phyloP scores from a whole-genome alignment of 148 eudicot genomes.

The Pharnaceum exiguum region DNA sequence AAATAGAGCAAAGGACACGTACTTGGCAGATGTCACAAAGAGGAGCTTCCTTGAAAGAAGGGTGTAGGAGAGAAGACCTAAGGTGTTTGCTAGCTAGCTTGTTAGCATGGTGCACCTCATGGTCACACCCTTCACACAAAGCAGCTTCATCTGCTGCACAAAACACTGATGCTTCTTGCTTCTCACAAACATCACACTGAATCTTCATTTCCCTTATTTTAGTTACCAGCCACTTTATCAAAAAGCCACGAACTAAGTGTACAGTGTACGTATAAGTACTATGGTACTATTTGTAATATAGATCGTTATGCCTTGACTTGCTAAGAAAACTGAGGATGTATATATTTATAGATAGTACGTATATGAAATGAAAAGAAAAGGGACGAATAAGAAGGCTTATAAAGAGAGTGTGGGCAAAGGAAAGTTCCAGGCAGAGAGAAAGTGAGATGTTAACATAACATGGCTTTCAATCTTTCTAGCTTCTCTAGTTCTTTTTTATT shows the following conservation, averaged over 20 bases:
- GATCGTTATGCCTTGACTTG: too few species aligned
- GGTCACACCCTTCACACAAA: slow-evolving; percentile 60
- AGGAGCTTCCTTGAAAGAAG: slow-evolving; percentile 45
- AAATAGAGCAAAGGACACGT: background rate
- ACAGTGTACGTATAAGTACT: too few species aligned
- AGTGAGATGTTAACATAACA: slow-evolving; percentile 20
- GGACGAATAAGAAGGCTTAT: background rate
- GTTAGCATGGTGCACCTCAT: slow-evolving; percentile 67
- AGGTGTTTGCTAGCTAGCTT: slow-evolving; percentile 65
- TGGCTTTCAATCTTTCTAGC: slow-evolving; percentile 12
- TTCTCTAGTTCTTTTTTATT: background rate
- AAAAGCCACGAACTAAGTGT: too few species aligned
- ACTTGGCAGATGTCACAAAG: slow-evolving; percentile 86
- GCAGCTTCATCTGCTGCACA: slow-evolving; percentile 92
- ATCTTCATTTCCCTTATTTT: slow-evolving; percentile 57
- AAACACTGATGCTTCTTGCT: slow-evolving; percentile 59
- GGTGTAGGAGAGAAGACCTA: slow-evolving; percentile 57
- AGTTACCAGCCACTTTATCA: too few species aligned
- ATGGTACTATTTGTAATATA: too few species aligned
- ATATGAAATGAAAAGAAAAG: background rate
- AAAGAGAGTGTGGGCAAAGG: slow-evolving; percentile 1
- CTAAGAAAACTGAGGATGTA: too few species aligned
- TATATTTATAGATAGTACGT: too few species aligned
- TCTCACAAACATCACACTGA: slow-evolving; percentile 76
- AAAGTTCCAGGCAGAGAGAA: slow-evolving; percentile 8